Evolutionary conservation across 116 monocot species (phyloP), one percentile per base, ranked within the genome.

Genomic region (Phalaenopsis hybrid): DNA sequence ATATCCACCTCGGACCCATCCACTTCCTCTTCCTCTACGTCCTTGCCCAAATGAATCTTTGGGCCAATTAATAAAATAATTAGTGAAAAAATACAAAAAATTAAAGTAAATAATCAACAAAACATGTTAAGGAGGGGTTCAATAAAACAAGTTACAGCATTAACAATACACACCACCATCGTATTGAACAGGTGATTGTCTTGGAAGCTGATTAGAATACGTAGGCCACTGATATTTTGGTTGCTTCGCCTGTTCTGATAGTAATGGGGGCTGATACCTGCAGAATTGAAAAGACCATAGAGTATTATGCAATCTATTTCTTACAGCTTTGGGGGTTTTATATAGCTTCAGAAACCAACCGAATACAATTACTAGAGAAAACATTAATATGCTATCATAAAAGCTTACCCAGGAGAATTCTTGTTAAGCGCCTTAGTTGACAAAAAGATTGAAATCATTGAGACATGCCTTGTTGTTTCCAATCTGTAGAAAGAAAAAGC

Each of bases 401-500:
- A 77, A 82, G 10, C 0, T 67, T 85, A 96, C 96, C 96, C 96
- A 67, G 94, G 91, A 78, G 94, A 88, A 44, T 89, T 85, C 81
- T 83, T 91, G 84, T 92, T 85, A 9, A 92, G 85, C 45, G 86
- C 86, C 75, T 79, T 87, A 1, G 83, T 59, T 20, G 96, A 97
- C 61, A 97, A 80, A 57, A 92, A 81, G 58, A 97, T 94, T 67
- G 94, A 94, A 31, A 97, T 94, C 91, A 97, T 92, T 75, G 96
- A 97, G 50, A 97, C 94, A 91, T 92, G 94, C 18, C 96, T 91
- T 50, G 92, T 94, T 81, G 82, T 91, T 81, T 97, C 92, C 86
- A 97, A 74, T 31, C 94, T 96, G 86, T 78, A 88, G 7, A 79
- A 46, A 49, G 51, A 31, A 74, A 55, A 17, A 46, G 48, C 21